Evolutionary conservation across 208 protist species (phyloP).

Genomic region (Trypanosoma platydactyli): DNA sequence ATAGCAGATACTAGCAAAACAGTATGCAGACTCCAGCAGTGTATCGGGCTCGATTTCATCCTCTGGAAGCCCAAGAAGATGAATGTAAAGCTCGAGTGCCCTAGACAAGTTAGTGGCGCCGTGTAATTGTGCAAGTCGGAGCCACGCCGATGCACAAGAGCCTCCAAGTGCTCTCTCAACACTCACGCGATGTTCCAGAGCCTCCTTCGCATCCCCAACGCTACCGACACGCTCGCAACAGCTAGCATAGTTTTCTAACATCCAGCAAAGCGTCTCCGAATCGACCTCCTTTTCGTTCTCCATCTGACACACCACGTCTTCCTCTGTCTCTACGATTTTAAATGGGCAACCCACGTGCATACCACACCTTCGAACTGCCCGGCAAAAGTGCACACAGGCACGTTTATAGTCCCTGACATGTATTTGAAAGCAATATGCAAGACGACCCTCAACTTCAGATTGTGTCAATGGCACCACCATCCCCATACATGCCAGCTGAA

Average conservation of each 20-base stretch:
- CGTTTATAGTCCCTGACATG: constrained; percentile 72
- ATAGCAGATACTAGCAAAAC: constrained; percentile 64
- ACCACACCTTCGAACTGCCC: constrained; percentile 34
- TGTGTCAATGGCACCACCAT: constrained; percentile 36
- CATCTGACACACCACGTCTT: background rate
- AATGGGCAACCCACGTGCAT: constrained; percentile 21
- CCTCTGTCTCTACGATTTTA: constrained; percentile 7
- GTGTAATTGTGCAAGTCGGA: constrained; percentile 51
- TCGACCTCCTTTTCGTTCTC: constrained; percentile 41
- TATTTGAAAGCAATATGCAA: constrained; percentile 70
- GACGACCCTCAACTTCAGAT: constrained; percentile 59
- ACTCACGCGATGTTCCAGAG: constrained; percentile 53
- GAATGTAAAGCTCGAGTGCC: constrained; percentile 59
- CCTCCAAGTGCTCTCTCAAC: constrained; percentile 51
- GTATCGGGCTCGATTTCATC: constrained; percentile 41
- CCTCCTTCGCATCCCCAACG: constrained; percentile 44
- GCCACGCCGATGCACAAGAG: constrained; percentile 48
- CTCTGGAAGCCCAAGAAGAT: constrained; percentile 65
- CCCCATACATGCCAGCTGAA: constrained; percentile 34
- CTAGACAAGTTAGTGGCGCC: constrained; percentile 42
- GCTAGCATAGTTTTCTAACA: constrained; percentile 62
- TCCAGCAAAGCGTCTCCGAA: constrained; percentile 59
- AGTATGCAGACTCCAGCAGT: constrained; percentile 48
- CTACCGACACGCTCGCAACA: constrained; percentile 62
- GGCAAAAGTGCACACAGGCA: constrained; percentile 62